Percentiles rank a stretch among this genome's conserved stretches.
phyloP scores from a whole-genome alignment of 192 early-diverging fungal species.

The Linnemannia schmuckeri region DNA sequence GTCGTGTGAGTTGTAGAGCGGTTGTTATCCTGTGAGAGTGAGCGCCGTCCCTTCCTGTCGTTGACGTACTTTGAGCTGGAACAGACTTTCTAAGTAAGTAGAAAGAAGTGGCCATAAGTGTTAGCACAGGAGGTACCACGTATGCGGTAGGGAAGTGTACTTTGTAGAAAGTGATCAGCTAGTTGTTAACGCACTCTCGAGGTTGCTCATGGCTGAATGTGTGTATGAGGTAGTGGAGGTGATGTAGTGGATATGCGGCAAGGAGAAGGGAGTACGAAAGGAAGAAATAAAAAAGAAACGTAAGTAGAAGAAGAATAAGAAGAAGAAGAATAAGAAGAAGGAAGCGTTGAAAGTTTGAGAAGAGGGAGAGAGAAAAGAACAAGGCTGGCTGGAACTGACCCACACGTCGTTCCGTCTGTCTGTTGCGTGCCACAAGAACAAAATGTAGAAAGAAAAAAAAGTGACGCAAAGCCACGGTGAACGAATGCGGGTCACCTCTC shows the following conservation, averaged over 20 bases:
- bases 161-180: neutral
- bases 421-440: too few relatives aligned
- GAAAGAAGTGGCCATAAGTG: neutral
- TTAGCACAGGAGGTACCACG: neutral
- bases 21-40: neutral
- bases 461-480: too few relatives aligned
- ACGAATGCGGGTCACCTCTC: too few relatives aligned
- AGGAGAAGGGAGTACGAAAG: neutral
- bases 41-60: neutral
- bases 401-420: too few relatives aligned
- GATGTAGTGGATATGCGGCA: neutral
- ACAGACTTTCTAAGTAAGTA: slow-evolving; percentile 35
- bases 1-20: too few relatives aligned
- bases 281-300: neutral
- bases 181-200: slow-evolving; percentile 32
- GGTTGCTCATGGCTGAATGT: slow-evolving; percentile 45
- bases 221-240: neutral
- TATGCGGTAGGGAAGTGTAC: neutral
- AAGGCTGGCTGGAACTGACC: too few relatives aligned
- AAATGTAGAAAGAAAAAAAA: too few relatives aligned
- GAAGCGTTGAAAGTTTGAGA: too few relatives aligned
- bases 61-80: slow-evolving; percentile 46
- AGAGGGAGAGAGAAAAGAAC: too few relatives aligned
- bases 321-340: neutral
- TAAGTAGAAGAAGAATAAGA: neutral